These are phyloP conservation scores for Prillingera fragicola DNA, from an alignment of 1,284 basidiomycete genomes.

Conservation along the genomic window DNA sequence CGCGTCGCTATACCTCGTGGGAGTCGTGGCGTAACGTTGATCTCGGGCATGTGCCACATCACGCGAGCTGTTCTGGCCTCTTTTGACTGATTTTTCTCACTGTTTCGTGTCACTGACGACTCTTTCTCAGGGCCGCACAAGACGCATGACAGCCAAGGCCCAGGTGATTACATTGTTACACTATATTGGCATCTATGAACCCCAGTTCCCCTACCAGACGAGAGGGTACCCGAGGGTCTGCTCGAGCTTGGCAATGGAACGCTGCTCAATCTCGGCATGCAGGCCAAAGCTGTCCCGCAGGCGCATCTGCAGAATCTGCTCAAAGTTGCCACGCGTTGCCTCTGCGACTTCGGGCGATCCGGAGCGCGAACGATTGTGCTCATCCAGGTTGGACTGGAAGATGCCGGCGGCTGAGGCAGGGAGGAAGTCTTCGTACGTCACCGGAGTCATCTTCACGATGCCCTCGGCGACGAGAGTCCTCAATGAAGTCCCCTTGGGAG, in stretches of 20 bases:
- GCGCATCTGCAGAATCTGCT: slow-evolving; percentile 17
- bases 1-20: too few species aligned
- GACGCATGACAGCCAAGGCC: too few species aligned
- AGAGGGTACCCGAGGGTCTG: slow-evolving; percentile 5
- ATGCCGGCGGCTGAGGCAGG: slow-evolving; percentile 50
- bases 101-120: too few species aligned
- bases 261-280: slow-evolving; percentile 22
- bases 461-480: slow-evolving; percentile 25
- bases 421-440: slow-evolving; percentile 50
- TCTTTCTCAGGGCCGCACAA: too few species aligned
- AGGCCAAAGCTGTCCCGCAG: slow-evolving; percentile 28
- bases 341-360: slow-evolving; percentile 5
- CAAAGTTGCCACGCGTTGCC: slow-evolving; percentile 18
- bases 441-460: slow-evolving; percentile 34
- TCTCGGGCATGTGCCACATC: too few species aligned
- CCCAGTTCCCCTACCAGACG: too few species aligned
- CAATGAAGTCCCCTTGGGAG: too few species aligned
- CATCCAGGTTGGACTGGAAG: slow-evolving; percentile 47
- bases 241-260: slow-evolving; percentile 6
- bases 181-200: too few species aligned
- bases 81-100: too few species aligned
- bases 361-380: slow-evolving; percentile 13
- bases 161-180: too few species aligned
- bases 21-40: too few species aligned
- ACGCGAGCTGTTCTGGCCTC: too few species aligned